Conservation (phyloP, 2,329 filamentous ascomycete genomes). For the Fusarium concolor region DNA sequence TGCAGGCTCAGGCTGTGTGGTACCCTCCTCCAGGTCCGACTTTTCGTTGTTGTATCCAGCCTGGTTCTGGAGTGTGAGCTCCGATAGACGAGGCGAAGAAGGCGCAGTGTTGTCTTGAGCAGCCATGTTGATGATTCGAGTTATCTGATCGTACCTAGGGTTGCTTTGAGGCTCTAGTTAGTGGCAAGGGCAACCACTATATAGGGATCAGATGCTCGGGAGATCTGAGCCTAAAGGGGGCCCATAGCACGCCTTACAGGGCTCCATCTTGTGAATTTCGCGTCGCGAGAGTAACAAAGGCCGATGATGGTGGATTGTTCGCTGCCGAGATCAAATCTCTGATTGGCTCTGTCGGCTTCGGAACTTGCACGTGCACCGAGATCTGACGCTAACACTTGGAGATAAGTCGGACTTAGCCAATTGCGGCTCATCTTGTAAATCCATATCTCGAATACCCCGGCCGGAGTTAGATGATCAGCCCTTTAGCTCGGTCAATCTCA, state of each 20-base stretch:
- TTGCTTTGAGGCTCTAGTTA: slow-evolving; percentile 15
- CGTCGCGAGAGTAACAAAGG: slow-evolving; percentile 4
- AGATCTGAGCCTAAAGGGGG: slow-evolving; percentile 4
- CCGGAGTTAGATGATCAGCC: not conserved
- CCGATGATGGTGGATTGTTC: not conserved
- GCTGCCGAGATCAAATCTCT: not conserved
- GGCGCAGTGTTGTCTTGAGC: not conserved
- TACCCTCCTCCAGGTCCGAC: slow-evolving; percentile 25
- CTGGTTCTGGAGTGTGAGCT: slow-evolving; percentile 18
- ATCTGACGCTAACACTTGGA: not conserved
- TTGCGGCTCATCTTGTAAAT: not conserved
- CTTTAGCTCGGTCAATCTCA: not conserved
- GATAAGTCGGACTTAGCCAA: not conserved
- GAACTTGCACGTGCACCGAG: not conserved
- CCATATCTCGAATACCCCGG: slow-evolving; percentile 5
- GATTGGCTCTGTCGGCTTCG: slow-evolving; percentile 25
- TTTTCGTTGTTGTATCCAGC: slow-evolving; percentile 19
- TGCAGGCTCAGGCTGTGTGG: not conserved
- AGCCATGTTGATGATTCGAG: slow-evolving; percentile 5
- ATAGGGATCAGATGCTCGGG: slow-evolving; percentile 4
- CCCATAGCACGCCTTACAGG: not conserved
- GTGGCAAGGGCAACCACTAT: slow-evolving; percentile 4
- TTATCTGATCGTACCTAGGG: not conserved
- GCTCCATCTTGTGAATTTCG: slow-evolving; percentile 22
- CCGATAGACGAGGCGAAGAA: slow-evolving; percentile 24